phyloP scores from a whole-genome alignment of 2,329 filamentous ascomycete species.

The Talaromyces sp. region DNA sequence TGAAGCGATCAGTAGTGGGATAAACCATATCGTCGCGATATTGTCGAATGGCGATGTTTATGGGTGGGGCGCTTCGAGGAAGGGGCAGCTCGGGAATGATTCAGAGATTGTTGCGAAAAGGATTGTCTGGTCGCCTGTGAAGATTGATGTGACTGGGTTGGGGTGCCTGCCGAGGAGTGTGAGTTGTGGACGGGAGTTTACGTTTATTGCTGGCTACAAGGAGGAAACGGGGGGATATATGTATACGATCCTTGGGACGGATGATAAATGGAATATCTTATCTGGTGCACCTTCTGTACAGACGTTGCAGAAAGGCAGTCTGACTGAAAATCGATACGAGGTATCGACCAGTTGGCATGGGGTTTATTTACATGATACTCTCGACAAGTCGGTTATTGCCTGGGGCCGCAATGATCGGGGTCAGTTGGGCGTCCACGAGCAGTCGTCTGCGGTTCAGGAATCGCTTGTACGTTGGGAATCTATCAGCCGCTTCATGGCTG shows the following conservation, averaged over 20 bases:
- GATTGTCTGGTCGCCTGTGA: constrained; percentile 60
- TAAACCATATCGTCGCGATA: constrained; percentile 74
- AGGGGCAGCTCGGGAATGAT: constrained; percentile 71
- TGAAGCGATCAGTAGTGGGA: constrained; percentile 66
- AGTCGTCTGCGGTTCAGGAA: constrained; percentile 39
- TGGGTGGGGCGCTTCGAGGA: constrained; percentile 85
- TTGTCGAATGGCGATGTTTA: constrained; percentile 73
- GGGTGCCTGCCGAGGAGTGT: constrained; percentile 55
- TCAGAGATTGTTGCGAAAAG: constrained; percentile 42
- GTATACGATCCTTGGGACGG: constrained; percentile 67
- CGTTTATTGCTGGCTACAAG: constrained; percentile 60
- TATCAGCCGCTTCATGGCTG: constrained; percentile 67
- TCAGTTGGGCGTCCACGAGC: constrained; percentile 66
- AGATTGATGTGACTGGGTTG: constrained; percentile 52
- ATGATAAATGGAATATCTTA: constrained; percentile 66
- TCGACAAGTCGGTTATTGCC: constrained; percentile 59
- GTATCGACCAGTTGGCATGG: constrained; percentile 80
- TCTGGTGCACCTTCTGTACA: constrained; percentile 53
- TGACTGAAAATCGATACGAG: constrained; percentile 22
- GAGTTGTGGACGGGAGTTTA: constrained; percentile 83
- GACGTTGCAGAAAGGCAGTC: background rate
- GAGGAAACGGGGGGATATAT: constrained; percentile 44
- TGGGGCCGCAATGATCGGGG: constrained; percentile 89
- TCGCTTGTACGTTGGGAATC: background rate
- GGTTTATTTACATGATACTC: constrained; percentile 65